Base-by-base conservation (phyloP, 495 filamentous ascomycete genomes). In the Daldinia concentrica region DNA sequence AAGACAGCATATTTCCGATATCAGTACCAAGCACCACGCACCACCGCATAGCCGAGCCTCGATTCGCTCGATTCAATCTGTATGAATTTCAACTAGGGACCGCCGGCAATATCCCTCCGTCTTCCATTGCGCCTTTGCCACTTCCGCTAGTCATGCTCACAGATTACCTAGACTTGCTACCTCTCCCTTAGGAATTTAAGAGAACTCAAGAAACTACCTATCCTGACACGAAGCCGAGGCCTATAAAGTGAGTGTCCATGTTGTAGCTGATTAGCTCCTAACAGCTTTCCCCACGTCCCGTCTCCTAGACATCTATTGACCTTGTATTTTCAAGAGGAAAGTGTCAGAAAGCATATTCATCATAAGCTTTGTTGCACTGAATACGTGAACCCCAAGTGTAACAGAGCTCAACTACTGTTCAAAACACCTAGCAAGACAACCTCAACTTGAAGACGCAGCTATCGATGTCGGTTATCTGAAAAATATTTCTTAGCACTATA, bases 121-220 rank as follows among this genome's bases (percentile, higher is more conserved):
- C 24, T 15, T 32, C 58, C 22, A 48, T 48, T 48, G 19, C 39
- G 41, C 15, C 29, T 62, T 54, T 26, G 2, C 32, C 55, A 24
- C 29, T 5, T n/a, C 57, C 34, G 30, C 43, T 51, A 73, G 50
- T 34, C 14, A 68, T 73, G 56, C 50, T 62, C 26, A 19, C 48
- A 65, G 60, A 73, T 36, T 32, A 37, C 19, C 26, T 39, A 19
- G 11, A 57, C 19, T 62, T 41, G 62, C 34, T 50, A 8, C 39
- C 37, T 22, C 37, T 43, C 45, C 57, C 36, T 61, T 24, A 48
- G 43, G 43, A 22, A 62, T 48, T 26, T 57, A 59, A 68, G 36
- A 43, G 45, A 54, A 70, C 48, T 26, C 45, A 67, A 66, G 29
- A 64, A 74, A 62, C 58, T 74, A 74, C 62, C 66, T 73, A 73